Evolutionary conservation across 2,329 filamentous ascomycete species (phyloP).

Genomic region (Nothomitra cinnamomea): DNA sequence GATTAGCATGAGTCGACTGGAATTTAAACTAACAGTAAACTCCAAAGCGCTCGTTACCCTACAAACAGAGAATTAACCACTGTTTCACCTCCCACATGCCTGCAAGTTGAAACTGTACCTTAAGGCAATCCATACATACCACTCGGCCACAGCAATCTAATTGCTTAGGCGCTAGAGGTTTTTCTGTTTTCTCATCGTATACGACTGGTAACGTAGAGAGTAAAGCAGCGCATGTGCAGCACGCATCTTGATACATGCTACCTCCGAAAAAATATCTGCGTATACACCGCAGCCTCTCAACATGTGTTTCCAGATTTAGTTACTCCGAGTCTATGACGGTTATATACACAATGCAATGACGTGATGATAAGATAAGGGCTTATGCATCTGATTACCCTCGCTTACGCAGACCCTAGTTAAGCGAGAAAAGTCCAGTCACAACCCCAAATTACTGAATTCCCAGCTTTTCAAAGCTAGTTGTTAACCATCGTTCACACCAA

Average conservation of each 20-base stretch:
- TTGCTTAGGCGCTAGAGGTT: constrained; percentile 38
- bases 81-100: not conserved
- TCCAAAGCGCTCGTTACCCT: constrained; percentile 51
- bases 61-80: no score
- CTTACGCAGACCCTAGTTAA: not conserved
- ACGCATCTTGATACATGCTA: constrained; percentile 26
- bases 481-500: not conserved
- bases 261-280: not conserved
- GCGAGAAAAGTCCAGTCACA: not conserved
- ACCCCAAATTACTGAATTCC: not conserved
- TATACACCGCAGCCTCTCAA: no score
- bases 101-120: constrained; percentile 26
- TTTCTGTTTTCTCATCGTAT: constrained; percentile 40
- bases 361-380: constrained; percentile 2
- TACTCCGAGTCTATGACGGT: no score
- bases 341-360: not conserved
- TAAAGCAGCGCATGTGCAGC: constrained; percentile 52
- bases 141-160: constrained; percentile 52
- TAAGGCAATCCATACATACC: constrained; percentile 55
- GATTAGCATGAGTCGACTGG: not conserved
- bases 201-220: constrained; percentile 37
- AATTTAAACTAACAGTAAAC: constrained; percentile 29
- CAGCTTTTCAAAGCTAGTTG: not conserved
- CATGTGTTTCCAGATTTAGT: no score
- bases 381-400: not conserved